phyloP scores from a whole-genome alignment of 345 rosid species.

The Cardiospermum halicacabum region DNA sequence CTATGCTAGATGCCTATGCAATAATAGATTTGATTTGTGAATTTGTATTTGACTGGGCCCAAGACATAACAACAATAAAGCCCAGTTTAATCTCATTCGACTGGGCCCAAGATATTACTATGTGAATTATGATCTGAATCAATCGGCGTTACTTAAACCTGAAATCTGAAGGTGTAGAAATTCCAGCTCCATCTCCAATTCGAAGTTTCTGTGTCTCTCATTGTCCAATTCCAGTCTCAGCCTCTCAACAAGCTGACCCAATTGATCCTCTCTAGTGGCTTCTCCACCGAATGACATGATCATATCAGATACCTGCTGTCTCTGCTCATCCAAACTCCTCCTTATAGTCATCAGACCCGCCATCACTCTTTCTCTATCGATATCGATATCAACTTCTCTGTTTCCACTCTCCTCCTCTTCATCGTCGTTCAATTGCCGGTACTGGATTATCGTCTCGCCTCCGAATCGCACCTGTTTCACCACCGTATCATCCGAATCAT shows the following conservation, averaged over 20 bases:
- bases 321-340: constrained; percentile 69
- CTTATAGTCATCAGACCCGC: constrained; percentile 39
- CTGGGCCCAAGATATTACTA: no score
- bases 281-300: constrained; percentile 54
- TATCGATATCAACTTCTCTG: neutral
- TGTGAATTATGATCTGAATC: neutral
- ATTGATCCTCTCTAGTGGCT: constrained; percentile 43
- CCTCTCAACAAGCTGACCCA: constrained; percentile 38
- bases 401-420: neutral
- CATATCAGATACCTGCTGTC: constrained; percentile 39
- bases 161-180: constrained; percentile 31
- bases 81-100: no score
- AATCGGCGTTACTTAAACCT: constrained; percentile 12
- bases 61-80: no score
- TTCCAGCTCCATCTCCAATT: constrained; percentile 43
- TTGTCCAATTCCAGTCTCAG: constrained; percentile 48
- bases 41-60: no score
- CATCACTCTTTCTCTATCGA: constrained; percentile 35
- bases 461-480: constrained; percentile 30
- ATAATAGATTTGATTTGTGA: neutral
- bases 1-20: constrained; percentile 1
- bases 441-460: constrained; percentile 23
- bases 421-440: constrained; percentile 10
- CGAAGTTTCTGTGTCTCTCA: constrained; percentile 39
- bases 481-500: constrained; percentile 13